Evolutionary conservation across 768 basidiomycete species (phyloP).

Genomic region (Pleurotus cornucopiae): DNA sequence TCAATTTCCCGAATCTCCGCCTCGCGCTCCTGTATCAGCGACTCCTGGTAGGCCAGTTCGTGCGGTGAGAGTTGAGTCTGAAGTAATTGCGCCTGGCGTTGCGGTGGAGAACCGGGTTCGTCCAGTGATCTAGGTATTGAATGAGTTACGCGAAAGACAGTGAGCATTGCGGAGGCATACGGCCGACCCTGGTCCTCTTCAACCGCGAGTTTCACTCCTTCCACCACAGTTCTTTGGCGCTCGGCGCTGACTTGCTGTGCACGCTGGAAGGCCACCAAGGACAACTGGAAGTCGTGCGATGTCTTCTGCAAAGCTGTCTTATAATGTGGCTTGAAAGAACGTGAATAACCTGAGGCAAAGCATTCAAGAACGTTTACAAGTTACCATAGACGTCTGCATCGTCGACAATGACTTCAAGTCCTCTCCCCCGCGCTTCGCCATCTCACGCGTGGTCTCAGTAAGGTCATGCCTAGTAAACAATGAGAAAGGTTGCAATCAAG

Average conservation of each 20-base stretch:
- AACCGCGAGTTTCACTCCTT: slow-evolving; percentile 78
- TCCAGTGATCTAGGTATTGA: slow-evolving; percentile 23
- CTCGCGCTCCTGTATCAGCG: slow-evolving; percentile 91
- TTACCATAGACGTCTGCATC: slow-evolving; percentile 58
- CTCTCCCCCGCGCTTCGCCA: slow-evolving; percentile 91
- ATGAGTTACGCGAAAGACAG: not conserved
- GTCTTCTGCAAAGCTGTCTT: slow-evolving; percentile 89
- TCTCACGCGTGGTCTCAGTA: slow-evolving; percentile 89
- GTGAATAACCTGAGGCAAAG: not conserved
- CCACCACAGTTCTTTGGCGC: slow-evolving; percentile 83
- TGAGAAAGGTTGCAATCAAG: slow-evolving; percentile 4
- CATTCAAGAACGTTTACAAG: slow-evolving; percentile 15
- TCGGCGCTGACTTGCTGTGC: slow-evolving; percentile 90
- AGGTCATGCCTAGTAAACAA: slow-evolving; percentile 71
- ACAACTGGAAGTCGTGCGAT: slow-evolving; percentile 87
- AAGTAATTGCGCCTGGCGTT: slow-evolving; percentile 66
- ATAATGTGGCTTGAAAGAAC: slow-evolving; percentile 54
- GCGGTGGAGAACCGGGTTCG: slow-evolving; percentile 42
- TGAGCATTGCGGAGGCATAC: slow-evolving; percentile 10
- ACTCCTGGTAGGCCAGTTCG: slow-evolving; percentile 95
- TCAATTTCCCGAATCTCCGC: slow-evolving; percentile 95
- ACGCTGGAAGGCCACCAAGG: slow-evolving; percentile 86
- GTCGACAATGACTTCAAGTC: slow-evolving; percentile 87
- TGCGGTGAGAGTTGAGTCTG: slow-evolving; percentile 80
- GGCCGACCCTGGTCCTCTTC: slow-evolving; percentile 58